phyloP scores from a whole-genome alignment of 306 rosid genomes.

The Cucurbita maxima region DNA sequence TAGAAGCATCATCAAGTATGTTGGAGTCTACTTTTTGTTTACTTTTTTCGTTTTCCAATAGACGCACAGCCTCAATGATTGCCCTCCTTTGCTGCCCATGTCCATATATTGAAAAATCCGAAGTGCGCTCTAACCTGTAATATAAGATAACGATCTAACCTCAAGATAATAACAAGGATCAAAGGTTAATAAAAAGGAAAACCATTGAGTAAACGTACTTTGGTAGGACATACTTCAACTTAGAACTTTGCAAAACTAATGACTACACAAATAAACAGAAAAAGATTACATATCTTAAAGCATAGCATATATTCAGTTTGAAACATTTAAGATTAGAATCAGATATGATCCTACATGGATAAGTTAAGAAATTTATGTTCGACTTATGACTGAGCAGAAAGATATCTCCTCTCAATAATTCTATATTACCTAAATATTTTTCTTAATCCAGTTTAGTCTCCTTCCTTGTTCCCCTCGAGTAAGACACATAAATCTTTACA shows the following conservation, averaged over 20 bases:
- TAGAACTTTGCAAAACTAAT: background rate
- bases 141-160: background rate
- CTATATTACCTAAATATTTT: background rate
- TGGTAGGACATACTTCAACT: background rate
- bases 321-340: background rate
- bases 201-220: background rate
- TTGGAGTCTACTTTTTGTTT: slow-evolving; percentile 19
- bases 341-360: background rate
- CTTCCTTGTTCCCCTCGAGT: background rate
- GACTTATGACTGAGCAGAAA: background rate
- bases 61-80: slow-evolving; percentile 63
- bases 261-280: background rate
- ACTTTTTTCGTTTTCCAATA: slow-evolving; percentile 39
- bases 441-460: background rate
- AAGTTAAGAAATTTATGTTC: background rate
- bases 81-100: slow-evolving; percentile 90
- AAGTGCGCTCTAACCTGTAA: slow-evolving; percentile 69
- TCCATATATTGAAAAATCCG: slow-evolving; percentile 83
- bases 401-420: background rate
- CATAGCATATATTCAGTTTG: background rate
- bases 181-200: background rate
- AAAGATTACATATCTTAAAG: background rate
- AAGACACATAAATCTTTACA: background rate
- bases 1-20: slow-evolving; percentile 31
- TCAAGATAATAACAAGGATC: background rate